Percentiles rank a stretch among this genome's conserved stretches.
Conservation (phyloP, 345 rosid species). For the Iberis pinnata region DNA sequence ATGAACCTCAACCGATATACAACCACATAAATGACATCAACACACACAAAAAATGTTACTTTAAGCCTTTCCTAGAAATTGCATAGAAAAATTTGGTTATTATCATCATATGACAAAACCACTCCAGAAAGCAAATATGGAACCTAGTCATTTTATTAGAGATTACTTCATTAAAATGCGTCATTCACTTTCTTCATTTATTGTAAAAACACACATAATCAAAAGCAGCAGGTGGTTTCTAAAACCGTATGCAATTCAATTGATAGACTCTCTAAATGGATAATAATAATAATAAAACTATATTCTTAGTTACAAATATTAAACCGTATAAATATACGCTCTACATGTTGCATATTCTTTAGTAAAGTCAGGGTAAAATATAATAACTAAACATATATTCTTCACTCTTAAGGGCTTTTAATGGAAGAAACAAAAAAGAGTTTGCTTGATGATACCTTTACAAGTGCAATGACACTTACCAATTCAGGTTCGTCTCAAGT, state of each 20-base stretch:
- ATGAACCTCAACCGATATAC: slow-evolving; percentile 24
- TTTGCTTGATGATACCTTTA: slow-evolving; percentile 28
- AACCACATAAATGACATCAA: slow-evolving; percentile 17
- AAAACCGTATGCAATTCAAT: slow-evolving; percentile 22
- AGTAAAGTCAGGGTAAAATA: slow-evolving; percentile 6
- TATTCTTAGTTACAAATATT: too few relatives aligned
- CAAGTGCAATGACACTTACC: slow-evolving; percentile 33
- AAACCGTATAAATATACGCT: slow-evolving; percentile 12
- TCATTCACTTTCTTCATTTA: slow-evolving; percentile 20
- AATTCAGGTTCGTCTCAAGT: slow-evolving; percentile 25
- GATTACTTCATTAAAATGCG: background rate
- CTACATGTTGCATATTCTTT: slow-evolving; percentile 19
- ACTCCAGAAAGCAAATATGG: background rate
- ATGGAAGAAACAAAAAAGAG: slow-evolving; percentile 25
- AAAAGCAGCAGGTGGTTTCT: slow-evolving; percentile 22
- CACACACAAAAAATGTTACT: background rate
- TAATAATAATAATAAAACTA: too few relatives aligned
- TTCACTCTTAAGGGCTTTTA: too few relatives aligned
- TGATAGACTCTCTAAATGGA: too few relatives aligned
- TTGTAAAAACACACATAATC: slow-evolving; percentile 15
- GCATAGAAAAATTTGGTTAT: slow-evolving; percentile 7
- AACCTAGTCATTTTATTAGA: background rate
- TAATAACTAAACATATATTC: background rate
- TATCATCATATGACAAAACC: background rate
- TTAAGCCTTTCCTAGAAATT: background rate